Evolutionary conservation across 164 flowering plant species (phyloP), one percentile per base, ranked within the genome.

Genomic region (Vitis labrusca): DNA sequence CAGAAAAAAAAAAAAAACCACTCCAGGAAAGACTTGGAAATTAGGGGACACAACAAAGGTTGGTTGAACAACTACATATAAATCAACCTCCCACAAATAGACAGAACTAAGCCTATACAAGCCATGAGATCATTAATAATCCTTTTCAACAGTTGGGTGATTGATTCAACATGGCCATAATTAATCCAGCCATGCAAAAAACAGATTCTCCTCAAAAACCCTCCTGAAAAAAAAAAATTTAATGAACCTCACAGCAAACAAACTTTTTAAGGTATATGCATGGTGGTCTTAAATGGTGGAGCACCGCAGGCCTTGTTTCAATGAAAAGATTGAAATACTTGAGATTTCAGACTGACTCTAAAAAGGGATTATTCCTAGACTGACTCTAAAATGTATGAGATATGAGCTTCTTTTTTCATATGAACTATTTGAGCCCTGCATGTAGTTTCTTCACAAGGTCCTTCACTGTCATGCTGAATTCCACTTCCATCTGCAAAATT

Each of bases 401-500:
- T 47, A 16, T 14, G 48, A 7, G 8, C 10, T 29, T 60, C 60
- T 49, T 64, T 57, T 62, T 2, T 84, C 78, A 85, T 59, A 72
- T 68, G 67, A 85, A 72, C 63, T 19, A 47, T 44, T 72, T 55
- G 55, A 89, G 78, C 50, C 83, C 80, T 19, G 82, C 66, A 0
- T 67, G 81, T 3, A 86, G 71, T 65, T 66, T 76, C 79, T 72
- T 82, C 57, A 78, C 85, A 12, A 86, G 78, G 74, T 85, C 90
- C 68, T 80, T 80, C 52, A 61, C 64, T 71, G 77, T 68, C 81
- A 79, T 70, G 72, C 69, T 53, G 69, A 85, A 85, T 66, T 74
- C 81, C 10, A 8, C 58, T 23, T 80, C 83, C 88, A 86, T 86
- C 94, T 93, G 92, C 83, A 81, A 50, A 54, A 76, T 52, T 10